Evolutionary conservation across 2,329 filamentous ascomycete species (phyloP).

Genomic region (Rhynchosporium graminicola): DNA sequence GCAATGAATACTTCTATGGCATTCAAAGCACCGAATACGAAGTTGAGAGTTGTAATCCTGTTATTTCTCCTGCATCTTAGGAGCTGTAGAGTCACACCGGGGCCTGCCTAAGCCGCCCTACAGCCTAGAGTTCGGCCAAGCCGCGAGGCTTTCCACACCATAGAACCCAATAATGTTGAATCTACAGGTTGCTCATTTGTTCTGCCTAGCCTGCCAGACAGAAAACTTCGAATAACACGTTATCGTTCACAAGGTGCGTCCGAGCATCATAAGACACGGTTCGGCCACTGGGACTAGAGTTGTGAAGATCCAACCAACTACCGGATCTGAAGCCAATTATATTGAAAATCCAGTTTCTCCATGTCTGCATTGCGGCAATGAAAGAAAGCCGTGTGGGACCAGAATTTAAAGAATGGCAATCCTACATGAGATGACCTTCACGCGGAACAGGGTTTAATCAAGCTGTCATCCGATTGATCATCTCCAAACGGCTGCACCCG

Average conservation of each 20-base stretch:
- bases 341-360: too few species aligned
- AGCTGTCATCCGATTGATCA: conserved; percentile 6
- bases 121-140: neutral
- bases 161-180: conserved; percentile 4
- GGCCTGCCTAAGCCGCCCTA: conserved; percentile 16
- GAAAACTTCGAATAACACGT: neutral
- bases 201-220: neutral
- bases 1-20: conserved; percentile 23
- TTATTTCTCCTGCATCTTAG: conserved; percentile 9
- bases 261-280: conserved; percentile 2
- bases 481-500: neutral
- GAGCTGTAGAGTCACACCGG: neutral
- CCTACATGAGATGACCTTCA: neutral
- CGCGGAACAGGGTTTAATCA: neutral
- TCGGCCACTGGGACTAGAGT: neutral
- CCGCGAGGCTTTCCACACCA: conserved; percentile 10
- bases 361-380: neutral
- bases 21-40: conserved; percentile 24
- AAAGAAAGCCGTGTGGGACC: too few species aligned
- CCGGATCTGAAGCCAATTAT: neutral
- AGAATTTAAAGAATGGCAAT: neutral
- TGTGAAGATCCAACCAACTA: neutral
- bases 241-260: neutral
- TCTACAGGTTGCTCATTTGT: neutral
- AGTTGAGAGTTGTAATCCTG: conserved; percentile 10